phyloP scores from a whole-genome alignment of 495 filamentous ascomycete species.

The Hypoxylon fuscum region DNA sequence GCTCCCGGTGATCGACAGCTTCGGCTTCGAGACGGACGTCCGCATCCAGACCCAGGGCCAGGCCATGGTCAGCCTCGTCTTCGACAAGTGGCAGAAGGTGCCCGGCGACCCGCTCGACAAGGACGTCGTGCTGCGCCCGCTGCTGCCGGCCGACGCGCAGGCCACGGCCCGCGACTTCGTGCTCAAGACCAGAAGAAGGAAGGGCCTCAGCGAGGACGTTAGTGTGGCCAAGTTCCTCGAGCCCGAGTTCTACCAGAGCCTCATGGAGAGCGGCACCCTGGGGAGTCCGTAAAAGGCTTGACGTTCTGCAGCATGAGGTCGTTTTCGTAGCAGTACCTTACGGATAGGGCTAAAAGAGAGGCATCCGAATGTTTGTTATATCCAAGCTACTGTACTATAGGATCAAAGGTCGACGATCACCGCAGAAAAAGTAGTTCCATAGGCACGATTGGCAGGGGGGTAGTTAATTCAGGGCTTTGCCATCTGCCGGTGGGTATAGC shows the following conservation, averaged over 20 bases:
- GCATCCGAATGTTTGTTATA: neutral
- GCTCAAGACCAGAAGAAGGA: constrained; percentile 90
- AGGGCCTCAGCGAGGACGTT: constrained; percentile 95
- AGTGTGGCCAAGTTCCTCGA: constrained; percentile 95
- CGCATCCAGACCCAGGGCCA: constrained; percentile 95
- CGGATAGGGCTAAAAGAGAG: neutral
- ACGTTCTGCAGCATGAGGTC: neutral
- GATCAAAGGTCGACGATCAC: no score
- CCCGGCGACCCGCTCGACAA: constrained; percentile 94
- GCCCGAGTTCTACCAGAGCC: constrained; percentile 85
- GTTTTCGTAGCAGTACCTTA: neutral
- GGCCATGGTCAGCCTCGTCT: constrained; percentile 87
- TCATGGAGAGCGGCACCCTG: constrained; percentile 89
- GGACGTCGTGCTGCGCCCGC: constrained; percentile 78
- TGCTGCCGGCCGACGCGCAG: constrained; percentile 87
- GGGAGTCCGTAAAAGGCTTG: constrained; percentile 50
- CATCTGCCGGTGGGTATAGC: neutral
- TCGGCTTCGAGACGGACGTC: constrained; percentile 97
- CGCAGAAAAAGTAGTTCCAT: no score
- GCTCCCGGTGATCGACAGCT: constrained; percentile 94
- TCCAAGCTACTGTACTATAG: neutral
- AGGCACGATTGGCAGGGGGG: no score
- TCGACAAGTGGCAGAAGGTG: constrained; percentile 94
- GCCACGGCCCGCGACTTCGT: constrained; percentile 95
- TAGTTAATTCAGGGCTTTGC: neutral